Conservation (phyloP, 257 asterid genomes). For the Petunia axillaris region DNA sequence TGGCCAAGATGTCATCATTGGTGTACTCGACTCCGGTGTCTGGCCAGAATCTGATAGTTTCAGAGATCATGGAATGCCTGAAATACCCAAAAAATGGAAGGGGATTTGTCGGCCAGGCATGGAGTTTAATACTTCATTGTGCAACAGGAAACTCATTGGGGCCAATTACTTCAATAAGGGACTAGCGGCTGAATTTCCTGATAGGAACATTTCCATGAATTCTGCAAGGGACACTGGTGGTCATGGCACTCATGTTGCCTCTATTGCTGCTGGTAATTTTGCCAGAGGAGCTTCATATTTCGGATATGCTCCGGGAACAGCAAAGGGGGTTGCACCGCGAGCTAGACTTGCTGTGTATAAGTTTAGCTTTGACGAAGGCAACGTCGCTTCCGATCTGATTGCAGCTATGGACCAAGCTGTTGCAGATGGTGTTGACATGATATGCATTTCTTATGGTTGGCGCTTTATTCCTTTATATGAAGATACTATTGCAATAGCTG, state of each 20-base stretch:
- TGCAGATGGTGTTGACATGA: constrained; percentile 29
- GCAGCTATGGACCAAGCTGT: constrained; percentile 41
- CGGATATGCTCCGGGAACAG: constrained; percentile 31
- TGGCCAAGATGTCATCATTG: constrained; percentile 27
- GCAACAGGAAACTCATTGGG: constrained; percentile 27
- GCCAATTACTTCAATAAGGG: constrained; percentile 29
- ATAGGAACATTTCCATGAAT: constrained; percentile 1
- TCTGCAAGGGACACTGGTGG: constrained; percentile 28
- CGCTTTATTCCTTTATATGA: constrained; percentile 6
- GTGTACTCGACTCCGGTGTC: constrained; percentile 28
- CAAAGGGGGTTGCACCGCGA: constrained; percentile 28
- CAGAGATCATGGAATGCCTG: constrained; percentile 23
- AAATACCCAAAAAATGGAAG: constrained; percentile 26
- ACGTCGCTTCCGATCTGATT: constrained; percentile 32
- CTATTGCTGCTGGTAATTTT: constrained; percentile 30
- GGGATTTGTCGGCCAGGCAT: constrained; percentile 19
- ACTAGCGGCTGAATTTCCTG: constrained; percentile 3
- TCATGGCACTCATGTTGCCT: constrained; percentile 30
- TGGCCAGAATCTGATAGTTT: constrained; percentile 26
- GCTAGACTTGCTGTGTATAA: constrained; percentile 30
- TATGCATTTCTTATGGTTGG: constrained; percentile 24
- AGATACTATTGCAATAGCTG: constrained; percentile 44
- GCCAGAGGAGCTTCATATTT: constrained; percentile 26
- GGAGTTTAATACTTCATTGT: constrained; percentile 12
- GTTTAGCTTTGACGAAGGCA: constrained; percentile 27